These are phyloP conservation scores for Gloeophyllum trabeum DNA, from an alignment of 768 basidiomycete genomes.

Conservation along the genomic window DNA sequence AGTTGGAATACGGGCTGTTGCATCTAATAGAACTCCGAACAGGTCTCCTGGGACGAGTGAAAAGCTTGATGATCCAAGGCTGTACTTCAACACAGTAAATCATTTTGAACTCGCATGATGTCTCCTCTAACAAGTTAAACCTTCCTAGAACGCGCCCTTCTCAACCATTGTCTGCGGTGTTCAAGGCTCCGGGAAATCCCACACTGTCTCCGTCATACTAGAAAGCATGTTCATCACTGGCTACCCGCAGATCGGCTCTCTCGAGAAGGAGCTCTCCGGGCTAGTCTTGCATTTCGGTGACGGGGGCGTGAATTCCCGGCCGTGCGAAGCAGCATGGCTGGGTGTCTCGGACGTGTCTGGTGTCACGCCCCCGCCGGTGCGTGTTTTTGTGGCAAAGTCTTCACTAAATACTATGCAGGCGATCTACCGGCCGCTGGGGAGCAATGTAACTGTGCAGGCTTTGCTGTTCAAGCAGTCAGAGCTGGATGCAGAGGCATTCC, in stretches of 20 bases:
- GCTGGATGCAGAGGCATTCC: constrained; percentile 54
- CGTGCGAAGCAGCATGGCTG: constrained; percentile 54
- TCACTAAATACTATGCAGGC: constrained; percentile 49
- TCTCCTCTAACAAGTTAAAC: background rate
- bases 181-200: constrained; percentile 69
- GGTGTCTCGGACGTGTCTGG: constrained; percentile 8
- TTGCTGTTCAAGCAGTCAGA: constrained; percentile 46
- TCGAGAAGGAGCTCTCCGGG: constrained; percentile 45
- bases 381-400: constrained; percentile 49
- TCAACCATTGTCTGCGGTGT: constrained; percentile 71
- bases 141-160: constrained; percentile 53
- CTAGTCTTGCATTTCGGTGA: constrained; percentile 64
- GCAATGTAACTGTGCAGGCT: constrained; percentile 38
- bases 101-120: constrained; percentile 6
- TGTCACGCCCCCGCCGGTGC: constrained; percentile 20
- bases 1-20: no score
- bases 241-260: constrained; percentile 33
- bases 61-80: constrained; percentile 30
- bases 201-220: constrained; percentile 55
- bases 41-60: constrained; percentile 6
- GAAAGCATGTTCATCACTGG: constrained; percentile 60
- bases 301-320: constrained; percentile 43
- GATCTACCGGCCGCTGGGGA: constrained; percentile 42
- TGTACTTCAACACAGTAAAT: constrained; percentile 65
- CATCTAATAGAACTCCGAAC: background rate